Conservation (phyloP, 108 stramenopile species). For the Skeletonema marinoi region DNA sequence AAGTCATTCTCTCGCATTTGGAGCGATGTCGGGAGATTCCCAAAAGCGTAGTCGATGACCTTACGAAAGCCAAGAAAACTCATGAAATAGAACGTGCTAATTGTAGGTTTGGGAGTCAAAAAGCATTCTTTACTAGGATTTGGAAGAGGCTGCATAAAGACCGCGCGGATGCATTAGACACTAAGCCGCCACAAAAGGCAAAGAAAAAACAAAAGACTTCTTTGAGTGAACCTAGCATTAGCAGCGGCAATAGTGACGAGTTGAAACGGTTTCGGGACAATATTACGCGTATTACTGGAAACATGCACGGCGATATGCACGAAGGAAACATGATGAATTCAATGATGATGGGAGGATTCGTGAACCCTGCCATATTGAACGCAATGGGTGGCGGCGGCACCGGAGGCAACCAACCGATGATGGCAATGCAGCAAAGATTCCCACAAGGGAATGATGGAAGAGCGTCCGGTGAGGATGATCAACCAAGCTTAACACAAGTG, state of each 20-base stretch:
- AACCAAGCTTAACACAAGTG: neutral
- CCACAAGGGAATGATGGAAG: neutral
- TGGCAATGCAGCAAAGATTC: neutral
- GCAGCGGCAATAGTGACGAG: neutral
- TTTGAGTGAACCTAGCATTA: neutral
- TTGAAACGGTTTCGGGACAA: neutral
- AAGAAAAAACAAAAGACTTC: neutral
- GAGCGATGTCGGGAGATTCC: constrained; percentile 80
- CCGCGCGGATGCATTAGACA: constrained; percentile 27
- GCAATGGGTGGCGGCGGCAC: neutral
- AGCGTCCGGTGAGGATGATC: neutral
- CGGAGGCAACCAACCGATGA: neutral
- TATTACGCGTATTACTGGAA: neutral
- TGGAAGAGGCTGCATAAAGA: constrained; percentile 79
- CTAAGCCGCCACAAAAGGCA: neutral
- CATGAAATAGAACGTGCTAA: constrained; percentile 80
- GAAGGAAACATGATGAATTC: neutral
- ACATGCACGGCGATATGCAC: neutral
- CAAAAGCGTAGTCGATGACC: constrained; percentile 51
- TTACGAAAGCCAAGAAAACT: constrained; percentile 50
- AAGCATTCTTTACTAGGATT: constrained; percentile 83
- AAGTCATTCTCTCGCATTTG: constrained; percentile 85
- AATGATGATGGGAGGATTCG: neutral
- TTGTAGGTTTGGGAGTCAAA: constrained; percentile 86
- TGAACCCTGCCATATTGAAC: neutral